Percentiles rank a stretch among this genome's conserved stretches.
phyloP scores from a whole-genome alignment of 345 rosid genomes.

The Arabis hirsuta region DNA sequence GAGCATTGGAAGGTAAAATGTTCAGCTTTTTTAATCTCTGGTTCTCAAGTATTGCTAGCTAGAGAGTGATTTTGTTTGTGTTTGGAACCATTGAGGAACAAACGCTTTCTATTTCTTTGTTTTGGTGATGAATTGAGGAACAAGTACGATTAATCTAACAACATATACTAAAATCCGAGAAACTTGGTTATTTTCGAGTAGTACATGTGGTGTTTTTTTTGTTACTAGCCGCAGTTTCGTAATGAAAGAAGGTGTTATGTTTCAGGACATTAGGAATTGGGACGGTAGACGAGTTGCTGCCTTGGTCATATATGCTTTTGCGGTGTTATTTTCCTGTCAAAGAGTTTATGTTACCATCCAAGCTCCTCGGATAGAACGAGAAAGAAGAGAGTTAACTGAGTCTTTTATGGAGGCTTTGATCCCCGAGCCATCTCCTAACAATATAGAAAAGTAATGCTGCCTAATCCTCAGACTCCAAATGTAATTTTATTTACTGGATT shows the following conservation, averaged over 20 bases:
- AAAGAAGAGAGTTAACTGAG: slow-evolving; percentile 72
- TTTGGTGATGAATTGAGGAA: background rate
- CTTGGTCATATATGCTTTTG: slow-evolving; percentile 62
- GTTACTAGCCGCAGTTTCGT: background rate
- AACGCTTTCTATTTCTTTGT: background rate
- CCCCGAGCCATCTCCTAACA: slow-evolving; percentile 86
- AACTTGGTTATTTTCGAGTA: background rate
- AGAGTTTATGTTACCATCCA: slow-evolving; percentile 64
- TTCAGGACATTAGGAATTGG: slow-evolving; percentile 83
- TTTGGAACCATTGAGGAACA: slow-evolving; percentile 9
- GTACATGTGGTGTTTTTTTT: background rate
- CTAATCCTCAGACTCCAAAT: slow-evolving; percentile 12
- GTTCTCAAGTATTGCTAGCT: slow-evolving; percentile 6
- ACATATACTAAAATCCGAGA: background rate
- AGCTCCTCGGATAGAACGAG: slow-evolving; percentile 65
- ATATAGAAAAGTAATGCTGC: slow-evolving; percentile 65
- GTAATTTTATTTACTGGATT: background rate
- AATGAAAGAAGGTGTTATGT: slow-evolving; percentile 31
- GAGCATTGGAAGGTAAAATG: slow-evolving; percentile 78
- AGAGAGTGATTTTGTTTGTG: background rate
- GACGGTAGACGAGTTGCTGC: slow-evolving; percentile 66
- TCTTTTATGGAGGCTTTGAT: slow-evolving; percentile 96
- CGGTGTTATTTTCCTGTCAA: slow-evolving; percentile 63
- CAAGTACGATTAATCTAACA: slow-evolving; percentile 3
- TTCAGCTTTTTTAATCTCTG: slow-evolving; percentile 9